Evolutionary conservation across 805 yeast genomes (phyloP).

Genomic region (Alloascoidea africana): DNA sequence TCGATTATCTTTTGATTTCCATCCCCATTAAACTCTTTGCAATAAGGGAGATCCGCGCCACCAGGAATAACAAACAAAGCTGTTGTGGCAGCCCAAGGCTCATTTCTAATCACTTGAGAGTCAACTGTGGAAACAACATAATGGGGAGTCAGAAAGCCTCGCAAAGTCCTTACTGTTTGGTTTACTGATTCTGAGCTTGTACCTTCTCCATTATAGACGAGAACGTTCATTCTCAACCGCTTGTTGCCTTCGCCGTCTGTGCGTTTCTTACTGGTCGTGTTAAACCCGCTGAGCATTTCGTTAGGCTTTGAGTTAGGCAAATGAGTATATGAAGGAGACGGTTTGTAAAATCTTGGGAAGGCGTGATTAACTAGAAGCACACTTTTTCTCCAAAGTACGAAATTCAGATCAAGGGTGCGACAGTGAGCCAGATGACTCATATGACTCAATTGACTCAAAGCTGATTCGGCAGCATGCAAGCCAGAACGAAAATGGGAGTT

Average conservation of each 20-base stretch:
- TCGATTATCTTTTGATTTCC: slow-evolving; percentile 47
- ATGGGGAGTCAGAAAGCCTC: slow-evolving; percentile 65
- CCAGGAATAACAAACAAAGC: slow-evolving; percentile 82
- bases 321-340: not conserved
- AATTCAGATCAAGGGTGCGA: not conserved
- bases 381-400: not conserved
- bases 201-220: slow-evolving; percentile 60
- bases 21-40: slow-evolving; percentile 53
- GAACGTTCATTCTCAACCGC: slow-evolving; percentile 44
- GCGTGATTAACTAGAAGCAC: not conserved
- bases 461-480: too few relatives aligned
- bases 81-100: slow-evolving; percentile 83
- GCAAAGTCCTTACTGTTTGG: slow-evolving; percentile 65
- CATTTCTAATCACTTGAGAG: slow-evolving; percentile 44
- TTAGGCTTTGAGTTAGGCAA: not conserved
- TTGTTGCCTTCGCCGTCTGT: too few relatives aligned
- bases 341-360: not conserved
- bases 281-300: not conserved
- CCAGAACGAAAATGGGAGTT: too few relatives aligned
- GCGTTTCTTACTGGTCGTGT: not conserved
- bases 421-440: not conserved
- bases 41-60: slow-evolving; percentile 89
- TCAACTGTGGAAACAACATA: slow-evolving; percentile 74
- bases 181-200: slow-evolving; percentile 77
- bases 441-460: slow-evolving; percentile 1